These are phyloP conservation scores for Hypoxylon sp. DNA, from an alignment of 2,329 filamentous ascomycete genomes.

Conservation along the genomic window DNA sequence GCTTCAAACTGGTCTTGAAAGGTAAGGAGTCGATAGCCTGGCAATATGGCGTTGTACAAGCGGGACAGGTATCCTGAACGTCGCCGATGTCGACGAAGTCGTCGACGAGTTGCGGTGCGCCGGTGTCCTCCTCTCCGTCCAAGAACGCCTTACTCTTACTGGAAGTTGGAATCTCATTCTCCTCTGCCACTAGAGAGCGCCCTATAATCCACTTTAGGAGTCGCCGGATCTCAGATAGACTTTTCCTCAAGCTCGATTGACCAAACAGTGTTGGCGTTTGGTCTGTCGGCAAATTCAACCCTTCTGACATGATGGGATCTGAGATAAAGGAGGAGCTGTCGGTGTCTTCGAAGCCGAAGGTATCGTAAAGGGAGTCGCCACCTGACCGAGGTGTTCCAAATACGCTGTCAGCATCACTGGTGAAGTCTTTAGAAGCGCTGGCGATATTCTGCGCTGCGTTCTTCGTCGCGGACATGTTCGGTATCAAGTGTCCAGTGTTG, in stretches of 20 bases:
- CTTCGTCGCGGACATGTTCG: background rate
- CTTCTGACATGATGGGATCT: background rate
- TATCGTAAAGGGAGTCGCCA: slow-evolving; percentile 20
- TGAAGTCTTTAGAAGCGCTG: background rate
- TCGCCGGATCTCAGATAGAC: slow-evolving; percentile 11
- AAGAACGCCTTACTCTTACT: background rate
- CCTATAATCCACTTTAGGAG: slow-evolving; percentile 29
- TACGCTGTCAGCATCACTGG: slow-evolving; percentile 6
- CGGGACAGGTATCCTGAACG: slow-evolving; percentile 39
- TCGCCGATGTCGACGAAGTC: slow-evolving; percentile 37
- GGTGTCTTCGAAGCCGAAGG: slow-evolving; percentile 22
- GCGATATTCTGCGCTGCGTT: background rate
- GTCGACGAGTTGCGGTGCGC: background rate
- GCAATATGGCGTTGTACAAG: slow-evolving; percentile 39
- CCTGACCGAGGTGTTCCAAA: background rate
- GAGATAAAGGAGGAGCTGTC: background rate
- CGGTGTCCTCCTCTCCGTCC: background rate
- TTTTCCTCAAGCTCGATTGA: slow-evolving; percentile 1
- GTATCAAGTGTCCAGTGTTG: no score
- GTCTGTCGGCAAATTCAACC: background rate
- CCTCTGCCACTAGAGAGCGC: slow-evolving; percentile 5
- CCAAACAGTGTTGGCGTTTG: background rate
- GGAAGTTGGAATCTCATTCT: background rate
- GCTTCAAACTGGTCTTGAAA: slow-evolving; percentile 37
- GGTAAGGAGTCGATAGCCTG: slow-evolving; percentile 40